Evolutionary conservation across 2,329 filamentous ascomycete genomes (phyloP).

Genomic region (Hymenoscyphus scutula): DNA sequence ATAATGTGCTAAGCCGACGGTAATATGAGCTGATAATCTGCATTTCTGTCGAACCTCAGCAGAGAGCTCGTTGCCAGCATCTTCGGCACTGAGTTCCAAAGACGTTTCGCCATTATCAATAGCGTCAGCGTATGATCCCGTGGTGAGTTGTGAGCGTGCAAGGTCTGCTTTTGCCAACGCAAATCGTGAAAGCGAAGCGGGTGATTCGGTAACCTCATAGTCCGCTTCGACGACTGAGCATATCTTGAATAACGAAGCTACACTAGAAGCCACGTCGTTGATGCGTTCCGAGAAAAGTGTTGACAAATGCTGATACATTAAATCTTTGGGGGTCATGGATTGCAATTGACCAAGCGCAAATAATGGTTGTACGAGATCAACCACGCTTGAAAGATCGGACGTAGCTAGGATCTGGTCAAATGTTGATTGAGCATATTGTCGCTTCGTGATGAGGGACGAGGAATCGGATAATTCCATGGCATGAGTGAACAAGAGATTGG

Average conservation of each 20-base stretch:
- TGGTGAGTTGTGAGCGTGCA: slow-evolving; percentile 76
- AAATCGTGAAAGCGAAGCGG: slow-evolving; percentile 69
- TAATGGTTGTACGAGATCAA: slow-evolving; percentile 75
- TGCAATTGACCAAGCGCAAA: slow-evolving; percentile 84
- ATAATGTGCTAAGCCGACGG: slow-evolving; percentile 79
- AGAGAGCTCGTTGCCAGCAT: slow-evolving; percentile 63
- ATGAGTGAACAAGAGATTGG: slow-evolving; percentile 83
- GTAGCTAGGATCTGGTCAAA: slow-evolving; percentile 76
- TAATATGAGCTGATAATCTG: slow-evolving; percentile 80
- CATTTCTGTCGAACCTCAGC: slow-evolving; percentile 65
- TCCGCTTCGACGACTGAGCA: slow-evolving; percentile 72
- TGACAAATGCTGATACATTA: slow-evolving; percentile 73
- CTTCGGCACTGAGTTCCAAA: slow-evolving; percentile 73
- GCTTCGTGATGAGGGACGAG: slow-evolving; percentile 68
- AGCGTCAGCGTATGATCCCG: slow-evolving; percentile 62
- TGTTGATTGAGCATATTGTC: slow-evolving; percentile 74
- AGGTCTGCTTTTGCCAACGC: slow-evolving; percentile 84
- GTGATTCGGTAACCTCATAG: slow-evolving; percentile 81
- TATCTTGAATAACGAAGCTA: slow-evolving; percentile 61
- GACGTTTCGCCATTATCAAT: slow-evolving; percentile 79
- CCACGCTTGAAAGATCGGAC: slow-evolving; percentile 49
- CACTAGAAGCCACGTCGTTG: slow-evolving; percentile 63
- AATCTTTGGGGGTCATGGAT: slow-evolving; percentile 65
- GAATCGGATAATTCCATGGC: slow-evolving; percentile 90
- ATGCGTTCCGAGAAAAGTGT: slow-evolving; percentile 81